Evolutionary conservation across 2,329 filamentous ascomycete genomes (phyloP).

Genomic region (Botrytis elliptica): DNA sequence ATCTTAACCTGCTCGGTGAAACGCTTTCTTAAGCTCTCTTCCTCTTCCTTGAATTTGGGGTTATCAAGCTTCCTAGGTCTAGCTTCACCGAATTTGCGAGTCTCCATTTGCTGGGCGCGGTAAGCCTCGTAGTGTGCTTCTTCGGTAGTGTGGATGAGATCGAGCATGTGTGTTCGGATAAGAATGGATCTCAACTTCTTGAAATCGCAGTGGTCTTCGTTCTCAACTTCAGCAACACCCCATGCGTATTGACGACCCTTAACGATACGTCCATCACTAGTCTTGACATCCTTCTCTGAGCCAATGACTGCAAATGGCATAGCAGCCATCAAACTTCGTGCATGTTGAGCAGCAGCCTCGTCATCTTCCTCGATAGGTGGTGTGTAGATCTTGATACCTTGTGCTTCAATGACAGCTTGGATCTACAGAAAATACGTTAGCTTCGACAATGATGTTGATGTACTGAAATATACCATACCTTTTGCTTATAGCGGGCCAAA

Average conservation of each 20-base stretch:
- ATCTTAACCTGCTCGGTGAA: conserved; percentile 99
- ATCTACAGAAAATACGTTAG: conserved; percentile 59
- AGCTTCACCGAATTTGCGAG: conserved; percentile 97
- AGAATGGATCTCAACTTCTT: conserved; percentile 99
- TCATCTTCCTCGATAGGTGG: conserved; percentile 98
- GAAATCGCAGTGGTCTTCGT: conserved; percentile 99
- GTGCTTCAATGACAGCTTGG: conserved; percentile 90
- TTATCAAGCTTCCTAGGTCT: conserved; percentile 97
- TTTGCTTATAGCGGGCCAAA: conserved; percentile 89
- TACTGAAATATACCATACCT: conserved; percentile 56
- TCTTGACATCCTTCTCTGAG: conserved; percentile 99
- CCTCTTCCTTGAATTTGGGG: conserved; percentile 99
- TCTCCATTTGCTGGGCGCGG: conserved; percentile 99
- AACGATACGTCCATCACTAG: conserved; percentile 89
- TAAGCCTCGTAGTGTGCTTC: conserved; percentile 99
- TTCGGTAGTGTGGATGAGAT: conserved; percentile 99
- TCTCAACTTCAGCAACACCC: conserved; percentile 99
- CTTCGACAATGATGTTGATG: conserved; percentile 16
- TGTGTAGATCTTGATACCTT: conserved; percentile 99
- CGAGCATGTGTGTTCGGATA: conserved; percentile 99
- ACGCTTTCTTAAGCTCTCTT: conserved; percentile 95
- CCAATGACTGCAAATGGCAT: conserved; percentile 99
- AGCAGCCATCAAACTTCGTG: conserved; percentile 88
- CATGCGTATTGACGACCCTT: conserved; percentile 99
- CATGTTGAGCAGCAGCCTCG: conserved; percentile 91